phyloP scores from a whole-genome alignment of 805 yeast species.

The Lachancea meyersii region DNA sequence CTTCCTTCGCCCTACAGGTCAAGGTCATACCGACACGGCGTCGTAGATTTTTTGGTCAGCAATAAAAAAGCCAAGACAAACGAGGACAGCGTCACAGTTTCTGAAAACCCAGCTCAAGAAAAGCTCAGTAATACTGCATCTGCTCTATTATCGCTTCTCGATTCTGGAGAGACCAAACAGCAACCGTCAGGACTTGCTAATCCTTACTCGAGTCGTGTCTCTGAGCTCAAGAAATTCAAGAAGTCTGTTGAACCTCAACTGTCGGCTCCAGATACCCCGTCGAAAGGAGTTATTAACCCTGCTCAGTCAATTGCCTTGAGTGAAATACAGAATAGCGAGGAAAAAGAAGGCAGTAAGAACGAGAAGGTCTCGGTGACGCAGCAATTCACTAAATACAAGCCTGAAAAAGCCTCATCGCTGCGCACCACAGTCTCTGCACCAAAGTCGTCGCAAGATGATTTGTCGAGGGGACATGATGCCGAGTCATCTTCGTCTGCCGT shows the following conservation, averaged over 20 bases:
- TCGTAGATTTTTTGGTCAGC: slow-evolving; percentile 12
- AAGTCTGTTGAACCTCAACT: not conserved
- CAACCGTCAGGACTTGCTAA: slow-evolving; percentile 31
- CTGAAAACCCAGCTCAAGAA: slow-evolving; percentile 15
- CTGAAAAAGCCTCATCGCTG: slow-evolving; percentile 35
- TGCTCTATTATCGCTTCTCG: slow-evolving; percentile 42
- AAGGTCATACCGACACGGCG: slow-evolving; percentile 28
- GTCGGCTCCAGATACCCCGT: slow-evolving; percentile 4
- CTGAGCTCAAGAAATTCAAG: slow-evolving; percentile 14
- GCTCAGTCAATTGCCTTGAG: slow-evolving; percentile 8
- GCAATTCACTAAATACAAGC: slow-evolving; percentile 30
- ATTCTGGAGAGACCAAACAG: slow-evolving; percentile 20
- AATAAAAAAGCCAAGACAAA: not conserved
- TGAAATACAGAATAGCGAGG: slow-evolving; percentile 1
- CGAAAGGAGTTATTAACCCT: not conserved
- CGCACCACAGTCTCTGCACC: slow-evolving; percentile 29
- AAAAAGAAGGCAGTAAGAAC: not conserved
- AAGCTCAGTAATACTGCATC: slow-evolving; percentile 44
- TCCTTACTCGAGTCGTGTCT: slow-evolving; percentile 36
- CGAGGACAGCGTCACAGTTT: not conserved
- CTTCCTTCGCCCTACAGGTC: slow-evolving; percentile 38
- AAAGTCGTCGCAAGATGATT: slow-evolving; percentile 10
- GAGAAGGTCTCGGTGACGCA: slow-evolving; percentile 3
- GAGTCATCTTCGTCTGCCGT: not conserved
- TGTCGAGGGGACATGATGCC: not conserved